Evolutionary conservation across 164 flowering plant species (phyloP), one percentile per base, ranked within the genome.

Genomic region (Stephania japonica): DNA sequence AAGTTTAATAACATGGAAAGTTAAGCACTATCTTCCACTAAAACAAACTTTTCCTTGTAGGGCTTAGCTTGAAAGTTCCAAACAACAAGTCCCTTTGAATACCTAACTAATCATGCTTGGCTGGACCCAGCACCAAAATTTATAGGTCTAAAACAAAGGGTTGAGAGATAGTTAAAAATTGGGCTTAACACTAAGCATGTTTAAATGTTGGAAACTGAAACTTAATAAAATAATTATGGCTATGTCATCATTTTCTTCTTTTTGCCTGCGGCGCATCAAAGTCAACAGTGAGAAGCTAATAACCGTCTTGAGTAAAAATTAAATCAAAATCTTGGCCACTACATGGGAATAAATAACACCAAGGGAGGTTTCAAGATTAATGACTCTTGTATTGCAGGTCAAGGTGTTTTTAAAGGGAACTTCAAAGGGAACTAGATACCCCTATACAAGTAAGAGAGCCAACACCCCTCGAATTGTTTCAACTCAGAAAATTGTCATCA

Each of bases 21-120:
- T 11, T 24, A 64, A 9, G 41, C 32, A 64, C 67, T 24, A 25
- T 64, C 67, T 25, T 64, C 67, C 67, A 64, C 67, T 64, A 64
- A 64, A 64, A 64, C 67, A 25, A 64, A 32, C 67, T 64, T 64
- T 64, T 64, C 38, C 26, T 64, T 64, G 67, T 64, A 32, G 32
- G 67, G 24, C 64, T 59, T n/a, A 59, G 64, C 23, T 59, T 59
- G 64, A 59, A 59, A n/a, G n/a, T 24, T 59, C 64, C 64, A 59
- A n/a, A 7, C 21, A 3, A 21, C 21, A 59, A 44, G 63, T 59
- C 23, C 21, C 63, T n/a, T 4, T 59, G 21, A 24, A 59, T 59
- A 59, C 64, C 64, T 59, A 59, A 59, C 19, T 59, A 59, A 59
- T 59, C 64, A n/a, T n/a, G 9, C 21, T 59, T 59, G 64, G 64